These are phyloP conservation scores for Mortierella sp. DNA, from an alignment of 371 early-diverging fungal species.

Conservation along the genomic window DNA sequence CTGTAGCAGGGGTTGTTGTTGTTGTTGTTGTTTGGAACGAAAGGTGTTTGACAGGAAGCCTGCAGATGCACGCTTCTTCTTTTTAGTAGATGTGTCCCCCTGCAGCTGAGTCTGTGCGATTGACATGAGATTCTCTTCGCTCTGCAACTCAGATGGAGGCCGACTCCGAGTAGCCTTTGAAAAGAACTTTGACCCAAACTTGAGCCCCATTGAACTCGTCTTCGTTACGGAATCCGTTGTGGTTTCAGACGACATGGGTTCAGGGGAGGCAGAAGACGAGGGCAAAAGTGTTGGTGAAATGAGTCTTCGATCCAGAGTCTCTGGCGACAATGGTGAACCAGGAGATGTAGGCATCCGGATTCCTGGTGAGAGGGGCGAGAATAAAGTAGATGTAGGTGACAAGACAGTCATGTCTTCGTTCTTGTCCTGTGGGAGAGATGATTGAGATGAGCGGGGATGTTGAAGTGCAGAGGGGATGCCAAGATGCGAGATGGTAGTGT, in stretches of 20 bases:
- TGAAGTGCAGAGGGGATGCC: background rate
- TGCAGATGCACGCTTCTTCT: constrained; percentile 33
- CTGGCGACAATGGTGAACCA: constrained; percentile 20
- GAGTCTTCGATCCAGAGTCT: background rate
- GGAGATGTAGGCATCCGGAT: constrained; percentile 20
- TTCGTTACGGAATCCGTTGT: too few relatives aligned
- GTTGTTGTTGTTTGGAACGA: constrained; percentile 12
- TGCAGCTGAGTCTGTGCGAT: constrained; percentile 1
- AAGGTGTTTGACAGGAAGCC: constrained; percentile 39
- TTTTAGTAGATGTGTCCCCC: background rate
- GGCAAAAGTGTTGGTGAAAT: background rate
- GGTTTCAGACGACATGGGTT: constrained; percentile 10
- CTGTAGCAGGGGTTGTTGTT: background rate
- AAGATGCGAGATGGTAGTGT: too few relatives aligned
- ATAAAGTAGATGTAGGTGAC: constrained; percentile 14
- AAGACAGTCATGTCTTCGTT: background rate
- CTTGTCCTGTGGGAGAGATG: background rate
- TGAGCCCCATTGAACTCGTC: constrained; percentile 1
- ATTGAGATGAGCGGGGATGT: background rate
- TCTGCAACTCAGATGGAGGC: background rate
- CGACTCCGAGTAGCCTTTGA: background rate
- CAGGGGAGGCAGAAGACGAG: background rate
- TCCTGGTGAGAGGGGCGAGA: constrained; percentile 14
- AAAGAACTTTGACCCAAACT: constrained; percentile 17
- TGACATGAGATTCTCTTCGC: background rate